These are phyloP conservation scores for Emmonsia crescens DNA, from an alignment of 2,329 filamentous ascomycete species.

Conservation along the genomic window DNA sequence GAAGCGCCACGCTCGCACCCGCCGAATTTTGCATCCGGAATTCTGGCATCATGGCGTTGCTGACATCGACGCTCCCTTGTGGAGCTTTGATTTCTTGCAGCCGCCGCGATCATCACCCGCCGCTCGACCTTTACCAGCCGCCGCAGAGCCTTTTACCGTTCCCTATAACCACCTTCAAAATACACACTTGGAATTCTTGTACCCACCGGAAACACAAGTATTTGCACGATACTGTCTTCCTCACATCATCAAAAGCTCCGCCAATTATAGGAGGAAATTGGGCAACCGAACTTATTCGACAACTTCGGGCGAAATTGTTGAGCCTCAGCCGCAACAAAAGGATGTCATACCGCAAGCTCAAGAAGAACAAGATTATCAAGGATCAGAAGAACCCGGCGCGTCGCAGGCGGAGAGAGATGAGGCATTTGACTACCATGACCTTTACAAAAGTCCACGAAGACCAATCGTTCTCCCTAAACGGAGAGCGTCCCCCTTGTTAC, in stretches of 20 bases:
- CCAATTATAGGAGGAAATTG: slow-evolving; percentile 11
- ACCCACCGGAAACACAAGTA: slow-evolving; percentile 22
- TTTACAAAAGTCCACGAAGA: background rate
- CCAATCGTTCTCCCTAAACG: background rate
- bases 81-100: slow-evolving; percentile 25
- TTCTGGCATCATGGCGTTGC: slow-evolving; percentile 27
- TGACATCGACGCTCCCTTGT: slow-evolving; percentile 22
- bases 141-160: background rate
- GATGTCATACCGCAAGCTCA: background rate
- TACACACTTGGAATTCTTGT: slow-evolving; percentile 30
- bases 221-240: slow-evolving; percentile 8
- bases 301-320: background rate
- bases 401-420: background rate
- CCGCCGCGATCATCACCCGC: slow-evolving; percentile 7
- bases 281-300: slow-evolving; percentile 14
- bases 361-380: background rate
- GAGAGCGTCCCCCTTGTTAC: background rate
- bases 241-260: slow-evolving; percentile 1
- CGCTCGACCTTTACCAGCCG: background rate
- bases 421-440: background rate
- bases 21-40: slow-evolving; percentile 24
- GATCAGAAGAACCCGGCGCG: background rate
- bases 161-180: background rate
- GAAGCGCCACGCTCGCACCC: slow-evolving; percentile 28
- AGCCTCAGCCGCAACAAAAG: background rate